phyloP scores from a whole-genome alignment of 2,329 filamentous ascomycete genomes.

The Nigrospora sphaerica region DNA sequence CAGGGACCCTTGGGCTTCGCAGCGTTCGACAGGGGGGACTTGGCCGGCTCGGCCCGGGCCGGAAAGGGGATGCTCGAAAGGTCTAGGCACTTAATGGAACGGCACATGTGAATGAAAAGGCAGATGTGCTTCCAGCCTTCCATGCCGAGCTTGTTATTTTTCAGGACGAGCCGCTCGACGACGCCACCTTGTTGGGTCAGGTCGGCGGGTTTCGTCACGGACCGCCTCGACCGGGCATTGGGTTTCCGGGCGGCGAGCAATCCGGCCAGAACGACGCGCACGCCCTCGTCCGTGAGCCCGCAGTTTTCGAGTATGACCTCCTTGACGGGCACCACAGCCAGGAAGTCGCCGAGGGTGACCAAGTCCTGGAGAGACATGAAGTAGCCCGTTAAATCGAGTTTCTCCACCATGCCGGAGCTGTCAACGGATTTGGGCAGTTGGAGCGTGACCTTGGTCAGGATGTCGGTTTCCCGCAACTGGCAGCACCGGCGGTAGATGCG shows the following conservation, averaged over 20 bases:
- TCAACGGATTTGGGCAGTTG: slow-evolving; percentile 71
- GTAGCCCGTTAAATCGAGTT: slow-evolving; percentile 78
- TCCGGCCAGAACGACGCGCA: slow-evolving; percentile 80
- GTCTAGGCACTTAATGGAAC: slow-evolving; percentile 78
- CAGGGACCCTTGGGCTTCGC: slow-evolving; percentile 18
- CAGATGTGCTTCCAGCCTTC: slow-evolving; percentile 91
- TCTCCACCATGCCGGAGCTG: slow-evolving; percentile 67
- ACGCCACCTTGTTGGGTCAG: slow-evolving; percentile 56
- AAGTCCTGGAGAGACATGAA: slow-evolving; percentile 78
- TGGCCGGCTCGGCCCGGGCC: slow-evolving; percentile 11
- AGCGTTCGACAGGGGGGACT: slow-evolving; percentile 16
- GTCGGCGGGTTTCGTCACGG: slow-evolving; percentile 26
- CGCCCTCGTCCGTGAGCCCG: slow-evolving; percentile 76
- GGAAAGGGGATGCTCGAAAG: slow-evolving; percentile 81
- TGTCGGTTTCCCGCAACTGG: slow-evolving; percentile 85
- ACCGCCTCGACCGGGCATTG: slow-evolving; percentile 45
- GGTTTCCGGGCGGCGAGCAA: slow-evolving; percentile 72
- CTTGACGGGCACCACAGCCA: slow-evolving; percentile 86
- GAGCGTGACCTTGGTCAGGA: slow-evolving; percentile 85
- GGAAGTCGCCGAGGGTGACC: slow-evolving; percentile 82
- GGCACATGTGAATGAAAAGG: slow-evolving; percentile 84
- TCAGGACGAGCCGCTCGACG: slow-evolving; percentile 79
- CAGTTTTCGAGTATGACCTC: slow-evolving; percentile 84
- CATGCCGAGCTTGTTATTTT: slow-evolving; percentile 82
- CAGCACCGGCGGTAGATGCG: slow-evolving; percentile 93